These are phyloP conservation scores for Euphorbia tirucalli DNA, from an alignment of 345 rosid species.

Conservation along the genomic window DNA sequence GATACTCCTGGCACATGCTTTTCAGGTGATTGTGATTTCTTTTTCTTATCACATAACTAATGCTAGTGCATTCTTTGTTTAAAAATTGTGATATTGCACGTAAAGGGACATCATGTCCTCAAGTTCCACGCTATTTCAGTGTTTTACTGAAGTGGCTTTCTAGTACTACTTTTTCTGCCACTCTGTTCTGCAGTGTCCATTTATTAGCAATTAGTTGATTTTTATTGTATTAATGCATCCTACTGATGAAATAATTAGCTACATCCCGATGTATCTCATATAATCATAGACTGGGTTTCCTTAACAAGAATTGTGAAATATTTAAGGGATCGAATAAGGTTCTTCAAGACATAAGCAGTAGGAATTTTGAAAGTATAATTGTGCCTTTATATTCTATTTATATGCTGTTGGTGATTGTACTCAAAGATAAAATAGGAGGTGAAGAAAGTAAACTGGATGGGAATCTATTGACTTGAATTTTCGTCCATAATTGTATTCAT, in stretches of 20 bases:
- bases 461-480: background rate
- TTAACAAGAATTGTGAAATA: background rate
- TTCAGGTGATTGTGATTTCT: conserved; percentile 45
- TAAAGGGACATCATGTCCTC: background rate
- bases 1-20: conserved; percentile 73
- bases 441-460: background rate
- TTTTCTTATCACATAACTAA: background rate
- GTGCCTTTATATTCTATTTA: background rate
- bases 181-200: background rate
- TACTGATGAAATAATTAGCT: background rate
- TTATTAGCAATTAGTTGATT: background rate
- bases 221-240: background rate
- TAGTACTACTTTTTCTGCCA: background rate
- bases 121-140: background rate
- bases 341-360: background rate
- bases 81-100: background rate
- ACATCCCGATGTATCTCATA: background rate
- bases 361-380: background rate
- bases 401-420: background rate
- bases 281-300: background rate
- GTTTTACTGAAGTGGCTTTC: background rate
- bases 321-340: background rate
- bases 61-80: background rate
- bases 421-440: background rate
- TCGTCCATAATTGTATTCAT: background rate